Base-by-base conservation (phyloP, 2,329 filamentous ascomycete genomes). In the Akanthomyces lecanii region DNA sequence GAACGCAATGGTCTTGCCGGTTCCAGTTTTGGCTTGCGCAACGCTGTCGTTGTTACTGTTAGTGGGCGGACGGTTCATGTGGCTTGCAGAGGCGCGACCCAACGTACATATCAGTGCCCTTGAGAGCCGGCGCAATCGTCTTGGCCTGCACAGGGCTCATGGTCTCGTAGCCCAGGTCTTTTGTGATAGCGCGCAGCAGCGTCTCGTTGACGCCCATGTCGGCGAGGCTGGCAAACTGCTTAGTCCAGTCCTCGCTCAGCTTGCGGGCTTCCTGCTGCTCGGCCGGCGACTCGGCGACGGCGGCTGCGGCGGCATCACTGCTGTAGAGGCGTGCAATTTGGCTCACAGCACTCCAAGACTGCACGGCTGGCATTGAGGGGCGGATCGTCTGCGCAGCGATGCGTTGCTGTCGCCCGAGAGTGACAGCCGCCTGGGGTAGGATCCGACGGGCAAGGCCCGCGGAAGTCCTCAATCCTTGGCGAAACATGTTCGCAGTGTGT, bases 1-100 rank as follows among this genome's bases (percentile, higher is more conserved):
- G 80, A 98, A 99, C 42, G 91, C 95, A 63, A 98, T 79, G 0
- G 95, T 99, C 79, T 99, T 99, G 73, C 95, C 95, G 4, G 95
- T 98, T 73, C 95, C 95, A 10, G 95, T 99, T 78, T 91, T 97
- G 64, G 95, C 95, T 79, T 98, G 95, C 53, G 94, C 95, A 68
- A 98, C 83, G 69, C 89, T 91, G 65, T 40, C 53, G 47, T 52
- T 38, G n/a, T 25, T 61, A 44, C 16, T n/a, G 30, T 62, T 42
- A 47, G 54, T 11, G 45, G 48, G 45, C 5, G 21, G 28, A 23
- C 4, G 40, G 21, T 16, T 38, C 25, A 18, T 1, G 16, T 30
- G 10, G 33, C 33, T 36, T 8, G 58, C 21, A 50, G 50, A n/a
- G 53, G 14, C 28, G n/a, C n/a, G 8, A 51, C 12, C 14, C 16